phyloP scores from a whole-genome alignment of 2,329 filamentous ascomycete genomes.

The Sarocladium brachiariae region DNA sequence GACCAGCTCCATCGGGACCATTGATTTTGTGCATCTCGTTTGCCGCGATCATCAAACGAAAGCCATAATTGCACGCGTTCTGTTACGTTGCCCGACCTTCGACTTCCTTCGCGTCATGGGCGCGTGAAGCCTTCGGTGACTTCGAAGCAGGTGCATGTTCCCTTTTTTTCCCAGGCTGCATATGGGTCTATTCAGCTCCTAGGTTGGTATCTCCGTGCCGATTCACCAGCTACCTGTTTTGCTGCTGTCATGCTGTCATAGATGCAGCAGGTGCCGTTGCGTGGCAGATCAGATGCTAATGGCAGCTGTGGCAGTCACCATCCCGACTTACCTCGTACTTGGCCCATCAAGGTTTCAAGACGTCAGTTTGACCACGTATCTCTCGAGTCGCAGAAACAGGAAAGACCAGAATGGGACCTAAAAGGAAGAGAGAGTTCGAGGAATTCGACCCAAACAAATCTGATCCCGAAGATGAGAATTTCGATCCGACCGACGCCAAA shows the following conservation, averaged over 20 bases:
- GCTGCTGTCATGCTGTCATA: not conserved
- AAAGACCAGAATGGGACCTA: conserved; percentile 28
- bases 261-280: too few relatives aligned
- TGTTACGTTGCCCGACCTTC: not conserved
- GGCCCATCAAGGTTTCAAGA: not conserved
- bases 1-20: not conserved
- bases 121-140: conserved; percentile 2
- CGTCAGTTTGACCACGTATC: not conserved
- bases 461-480: conserved; percentile 60
- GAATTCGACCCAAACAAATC: conserved; percentile 61
- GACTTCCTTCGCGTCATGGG: not conserved
- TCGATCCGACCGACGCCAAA: conserved; percentile 45
- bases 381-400: not conserved
- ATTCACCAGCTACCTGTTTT: not conserved
- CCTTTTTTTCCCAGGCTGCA: not conserved
- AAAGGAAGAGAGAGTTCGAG: conserved; percentile 52
- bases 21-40: not conserved
- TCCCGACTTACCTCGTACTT: not conserved
- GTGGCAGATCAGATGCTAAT: too few relatives aligned
- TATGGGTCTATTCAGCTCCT: not conserved
- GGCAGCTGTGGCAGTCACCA: not conserved
- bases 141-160: not conserved
- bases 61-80: not conserved
- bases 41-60: not conserved
- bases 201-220: not conserved